These are phyloP conservation scores for Fusarium abutilonis DNA, from an alignment of 2,329 filamentous ascomycete species.

Conservation along the genomic window DNA sequence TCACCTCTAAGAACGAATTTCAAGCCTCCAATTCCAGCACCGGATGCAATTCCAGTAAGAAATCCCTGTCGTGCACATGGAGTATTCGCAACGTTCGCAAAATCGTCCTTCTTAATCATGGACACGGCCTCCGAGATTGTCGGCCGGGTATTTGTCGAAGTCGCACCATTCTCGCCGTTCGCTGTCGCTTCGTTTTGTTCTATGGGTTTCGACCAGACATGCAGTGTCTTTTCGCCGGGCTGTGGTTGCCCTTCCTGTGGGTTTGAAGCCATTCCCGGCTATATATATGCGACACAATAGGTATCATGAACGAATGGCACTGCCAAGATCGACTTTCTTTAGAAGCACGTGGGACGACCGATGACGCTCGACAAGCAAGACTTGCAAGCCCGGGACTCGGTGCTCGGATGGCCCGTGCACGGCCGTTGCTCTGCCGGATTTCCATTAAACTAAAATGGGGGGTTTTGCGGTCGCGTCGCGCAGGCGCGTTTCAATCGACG, in stretches of 20 bases:
- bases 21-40: conserved; percentile 78
- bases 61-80: conserved; percentile 88
- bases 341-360: conserved; percentile 40
- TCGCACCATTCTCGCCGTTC: conserved; percentile 33
- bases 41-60: conserved; percentile 82
- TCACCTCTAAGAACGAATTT: conserved; percentile 80
- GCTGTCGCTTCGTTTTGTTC: conserved; percentile 39
- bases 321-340: conserved; percentile 26
- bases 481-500: conserved; percentile 47
- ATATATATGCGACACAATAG: conserved; percentile 44
- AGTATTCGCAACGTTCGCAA: conserved; percentile 76
- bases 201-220: conserved; percentile 52
- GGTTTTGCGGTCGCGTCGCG: conserved; percentile 42
- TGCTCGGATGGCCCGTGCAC: conserved; percentile 38
- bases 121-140: conserved; percentile 69
- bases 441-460: conserved; percentile 50
- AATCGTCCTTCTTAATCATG: conserved; percentile 74
- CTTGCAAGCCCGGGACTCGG: conserved; percentile 13
- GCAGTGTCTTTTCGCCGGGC: conserved; percentile 48
- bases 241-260: conserved; percentile 42
- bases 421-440: conserved; percentile 32
- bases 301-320: conserved; percentile 41
- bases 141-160: conserved; percentile 47
- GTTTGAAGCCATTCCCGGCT: conserved; percentile 51
- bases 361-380: conserved; percentile 43